phyloP scores from a whole-genome alignment of 108 stramenopile species.

The Discostella stelligeroides region DNA sequence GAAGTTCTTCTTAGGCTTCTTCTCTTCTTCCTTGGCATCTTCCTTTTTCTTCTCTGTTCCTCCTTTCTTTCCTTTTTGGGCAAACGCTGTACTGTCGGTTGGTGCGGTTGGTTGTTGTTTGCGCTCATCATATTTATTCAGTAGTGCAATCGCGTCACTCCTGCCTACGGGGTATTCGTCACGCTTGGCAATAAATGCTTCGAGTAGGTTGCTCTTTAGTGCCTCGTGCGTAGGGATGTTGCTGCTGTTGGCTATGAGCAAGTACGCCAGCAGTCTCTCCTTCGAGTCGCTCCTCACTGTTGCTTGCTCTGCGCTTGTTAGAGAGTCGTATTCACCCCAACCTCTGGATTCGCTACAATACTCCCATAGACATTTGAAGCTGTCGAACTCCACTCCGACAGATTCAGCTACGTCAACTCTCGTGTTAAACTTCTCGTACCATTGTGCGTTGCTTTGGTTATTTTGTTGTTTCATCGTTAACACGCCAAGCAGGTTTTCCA shows the following conservation, averaged over 20 bases:
- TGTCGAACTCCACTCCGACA: background rate
- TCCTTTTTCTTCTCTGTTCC: too few species aligned
- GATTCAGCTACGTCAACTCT: constrained; percentile 12
- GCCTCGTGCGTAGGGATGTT: background rate
- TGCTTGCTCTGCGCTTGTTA: background rate
- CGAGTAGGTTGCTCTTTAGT: background rate
- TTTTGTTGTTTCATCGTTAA: constrained; percentile 8
- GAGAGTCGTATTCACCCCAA: background rate
- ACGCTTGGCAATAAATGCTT: constrained; percentile 2
- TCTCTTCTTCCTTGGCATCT: too few species aligned
- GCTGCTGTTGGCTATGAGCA: background rate
- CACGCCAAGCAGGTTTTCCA: background rate
- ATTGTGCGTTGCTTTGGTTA: background rate
- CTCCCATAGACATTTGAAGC: constrained; percentile 10
- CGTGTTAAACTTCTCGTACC: constrained; percentile 2
- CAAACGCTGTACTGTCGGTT: too few species aligned
- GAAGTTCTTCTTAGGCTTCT: too few species aligned
- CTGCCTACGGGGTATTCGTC: background rate
- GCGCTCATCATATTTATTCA: too few species aligned
- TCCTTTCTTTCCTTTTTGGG: too few species aligned
- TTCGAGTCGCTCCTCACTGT: background rate
- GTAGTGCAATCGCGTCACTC: too few species aligned
- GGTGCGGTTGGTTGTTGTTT: too few species aligned
- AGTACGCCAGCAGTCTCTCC: constrained; percentile 3
- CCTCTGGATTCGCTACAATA: background rate